phyloP scores from a whole-genome alignment of 2,329 filamentous ascomycete species.

The Pyrenochaeta sp. region DNA sequence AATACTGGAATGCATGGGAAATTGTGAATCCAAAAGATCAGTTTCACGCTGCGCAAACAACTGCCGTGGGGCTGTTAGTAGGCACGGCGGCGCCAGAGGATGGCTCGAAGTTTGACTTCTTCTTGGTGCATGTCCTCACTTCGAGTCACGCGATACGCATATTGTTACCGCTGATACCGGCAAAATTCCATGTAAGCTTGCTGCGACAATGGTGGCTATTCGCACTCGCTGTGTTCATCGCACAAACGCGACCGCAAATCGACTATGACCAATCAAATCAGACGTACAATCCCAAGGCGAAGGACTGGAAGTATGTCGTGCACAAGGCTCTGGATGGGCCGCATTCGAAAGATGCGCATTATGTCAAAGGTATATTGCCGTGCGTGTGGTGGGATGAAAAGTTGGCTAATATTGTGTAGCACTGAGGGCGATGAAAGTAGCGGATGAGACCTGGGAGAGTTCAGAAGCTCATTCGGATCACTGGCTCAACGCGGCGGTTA shows the following conservation, averaged over 20 bases:
- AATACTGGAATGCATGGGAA: constrained; percentile 91
- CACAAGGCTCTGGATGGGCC: constrained; percentile 73
- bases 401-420: constrained; percentile 54
- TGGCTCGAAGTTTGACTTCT: constrained; percentile 76
- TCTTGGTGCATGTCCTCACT: constrained; percentile 81
- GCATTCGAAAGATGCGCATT: constrained; percentile 79
- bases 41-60: constrained; percentile 74
- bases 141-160: constrained; percentile 85
- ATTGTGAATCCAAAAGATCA: constrained; percentile 73
- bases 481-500: constrained; percentile 74
- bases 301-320: constrained; percentile 80
- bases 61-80: constrained; percentile 67
- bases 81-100: constrained; percentile 53
- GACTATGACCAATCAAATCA: constrained; percentile 69
- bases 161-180: constrained; percentile 78
- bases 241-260: constrained; percentile 76
- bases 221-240: constrained; percentile 78
- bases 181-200: constrained; percentile 74
- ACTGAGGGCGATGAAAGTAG: constrained; percentile 77
- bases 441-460: constrained; percentile 73
- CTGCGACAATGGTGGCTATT: constrained; percentile 92
- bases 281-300: constrained; percentile 66
- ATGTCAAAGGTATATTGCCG: constrained; percentile 73
- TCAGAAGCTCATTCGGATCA: constrained; percentile 65
- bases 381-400: not conserved